Base-by-base conservation (phyloP, 371 early-diverging fungal genomes). In the Rhizopus stolonifer region DNA sequence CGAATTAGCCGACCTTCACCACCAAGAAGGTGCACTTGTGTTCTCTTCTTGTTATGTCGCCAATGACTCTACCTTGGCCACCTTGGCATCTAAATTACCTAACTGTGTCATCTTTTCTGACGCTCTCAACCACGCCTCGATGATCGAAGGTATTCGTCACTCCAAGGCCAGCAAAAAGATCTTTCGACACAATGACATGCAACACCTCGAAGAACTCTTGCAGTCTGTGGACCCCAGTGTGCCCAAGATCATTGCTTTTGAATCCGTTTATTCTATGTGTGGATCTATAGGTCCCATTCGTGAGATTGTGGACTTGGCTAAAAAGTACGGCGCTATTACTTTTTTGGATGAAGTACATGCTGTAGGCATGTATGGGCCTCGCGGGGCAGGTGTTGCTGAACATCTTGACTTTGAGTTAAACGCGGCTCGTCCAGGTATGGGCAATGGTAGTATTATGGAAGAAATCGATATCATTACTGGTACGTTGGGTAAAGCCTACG, bases 41-140 rank as follows among this genome's bases (percentile, higher is more conserved):
- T 98, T 98, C 61, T 93, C 97, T 13, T 97, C 97, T 48, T 98
- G 99, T 84, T 96, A 91, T 70, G 99, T 98, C 10, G 99, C 99
- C 63, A 98, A 98, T 72, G 99, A 98, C 65, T 96, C 97, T 17
- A 95, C 95, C 7, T 71, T 98, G 18, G 82, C 90, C 36, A 98
- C 99, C 8, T 72, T 98, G 46, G 95, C 92, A 24, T 78, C 86
- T 49, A 93, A 94, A 64, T 69, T 98, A 65, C 97, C 97, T 49
- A 87, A 86, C 39, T 93, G 94, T 71, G 90, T 96, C 43, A 93
- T 96, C 70, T 93, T 96, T 65, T 92, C 93, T 18, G 99, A 98
- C 70, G 70, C 85, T 10, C 80, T 90, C 69, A 98, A 98, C 75
- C 99, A 98, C 70, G 99, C 99, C 19, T 96, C 97, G 17, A 98